Conservation (phyloP, 1,284 basidiomycete species). For the Trichosporon sp. region DNA sequence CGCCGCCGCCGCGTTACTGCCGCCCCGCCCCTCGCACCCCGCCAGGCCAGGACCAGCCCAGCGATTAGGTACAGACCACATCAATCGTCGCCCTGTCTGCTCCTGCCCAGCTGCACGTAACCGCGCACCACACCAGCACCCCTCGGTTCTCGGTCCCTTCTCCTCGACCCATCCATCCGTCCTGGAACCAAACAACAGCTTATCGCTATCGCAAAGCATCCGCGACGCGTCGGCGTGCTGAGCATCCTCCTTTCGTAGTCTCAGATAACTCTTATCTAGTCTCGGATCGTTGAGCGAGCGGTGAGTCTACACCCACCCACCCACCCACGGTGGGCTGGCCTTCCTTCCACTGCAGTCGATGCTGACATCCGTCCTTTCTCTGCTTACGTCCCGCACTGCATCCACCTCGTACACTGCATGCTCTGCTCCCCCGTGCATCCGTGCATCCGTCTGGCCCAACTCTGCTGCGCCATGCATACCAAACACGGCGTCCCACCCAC, state of each 20-base stretch:
- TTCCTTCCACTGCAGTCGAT: background rate
- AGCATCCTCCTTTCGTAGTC: background rate
- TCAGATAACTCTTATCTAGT: background rate
- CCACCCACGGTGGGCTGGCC: background rate
- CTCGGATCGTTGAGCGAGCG: conserved; percentile 4
- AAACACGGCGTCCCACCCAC: background rate
- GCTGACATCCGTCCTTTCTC: conserved; percentile 5
- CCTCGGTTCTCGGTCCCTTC: background rate
- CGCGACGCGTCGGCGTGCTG: background rate
- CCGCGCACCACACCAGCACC: background rate
- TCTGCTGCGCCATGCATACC: background rate
- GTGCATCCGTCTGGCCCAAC: background rate
- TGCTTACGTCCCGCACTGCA: background rate
- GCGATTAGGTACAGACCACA: background rate
- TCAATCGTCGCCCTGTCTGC: background rate
- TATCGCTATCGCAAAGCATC: conserved; percentile 15
- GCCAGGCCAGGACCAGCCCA: background rate
- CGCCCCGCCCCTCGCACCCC: conserved; percentile 2
- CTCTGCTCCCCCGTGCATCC: background rate
- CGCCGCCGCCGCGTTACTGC: conserved; percentile 9
- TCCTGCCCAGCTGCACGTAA: background rate
- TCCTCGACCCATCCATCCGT: background rate
- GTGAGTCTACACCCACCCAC: background rate
- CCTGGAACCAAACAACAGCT: conserved; percentile 20
- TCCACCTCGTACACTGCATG: conserved; percentile 2